Evolutionary conservation across 805 yeast species (phyloP).

Genomic region (Ogataea kodamae): DNA sequence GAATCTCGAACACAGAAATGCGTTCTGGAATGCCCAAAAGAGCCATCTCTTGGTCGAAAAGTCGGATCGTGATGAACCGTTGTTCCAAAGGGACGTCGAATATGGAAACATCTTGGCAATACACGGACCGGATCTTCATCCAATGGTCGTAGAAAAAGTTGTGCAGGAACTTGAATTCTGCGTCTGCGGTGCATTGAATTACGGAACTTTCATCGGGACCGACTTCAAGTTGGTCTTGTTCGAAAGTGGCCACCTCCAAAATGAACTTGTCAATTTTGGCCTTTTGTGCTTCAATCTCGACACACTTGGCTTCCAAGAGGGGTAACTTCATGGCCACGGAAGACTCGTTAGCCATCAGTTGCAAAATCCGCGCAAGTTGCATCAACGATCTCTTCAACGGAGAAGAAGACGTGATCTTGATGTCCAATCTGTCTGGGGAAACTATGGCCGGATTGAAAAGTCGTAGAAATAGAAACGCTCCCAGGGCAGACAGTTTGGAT

Average conservation of each 20-base stretch:
- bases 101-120: conserved; percentile 16
- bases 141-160: conserved; percentile 49
- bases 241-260: conserved; percentile 24
- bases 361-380: conserved; percentile 78
- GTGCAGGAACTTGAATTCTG: conserved; percentile 40
- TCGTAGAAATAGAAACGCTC: conserved; percentile 80
- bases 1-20: conserved; percentile 52
- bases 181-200: no score
- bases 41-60: conserved; percentile 46
- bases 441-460: conserved; percentile 87
- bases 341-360: conserved; percentile 82
- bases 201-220: conserved; percentile 23
- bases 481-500: conserved; percentile 68
- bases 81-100: conserved; percentile 15
- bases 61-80: conserved; percentile 31
- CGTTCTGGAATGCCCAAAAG: conserved; percentile 59
- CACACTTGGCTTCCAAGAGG: conserved; percentile 35
- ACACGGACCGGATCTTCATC: conserved; percentile 27
- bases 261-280: conserved; percentile 40
- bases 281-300: conserved; percentile 40
- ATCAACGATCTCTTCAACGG: conserved; percentile 59
- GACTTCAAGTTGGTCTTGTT: conserved; percentile 6
- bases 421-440: conserved; percentile 63
- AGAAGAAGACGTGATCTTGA: conserved; percentile 17
- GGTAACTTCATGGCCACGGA: conserved; percentile 65